These are phyloP conservation scores for Carex littledalei DNA, from an alignment of 176 grass and related monocot species.

Conservation along the genomic window DNA sequence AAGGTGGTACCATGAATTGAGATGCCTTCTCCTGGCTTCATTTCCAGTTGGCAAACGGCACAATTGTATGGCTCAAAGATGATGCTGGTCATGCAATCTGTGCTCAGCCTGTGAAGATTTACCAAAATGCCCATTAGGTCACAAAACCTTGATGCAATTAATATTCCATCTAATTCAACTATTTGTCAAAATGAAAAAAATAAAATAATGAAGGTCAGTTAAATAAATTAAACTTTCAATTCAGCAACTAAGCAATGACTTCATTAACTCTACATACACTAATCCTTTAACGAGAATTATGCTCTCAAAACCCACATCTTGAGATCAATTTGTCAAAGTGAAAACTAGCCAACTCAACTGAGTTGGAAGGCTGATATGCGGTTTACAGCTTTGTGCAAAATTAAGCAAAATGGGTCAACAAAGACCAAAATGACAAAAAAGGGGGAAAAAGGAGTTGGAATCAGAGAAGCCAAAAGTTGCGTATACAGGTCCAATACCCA, in stretches of 20 bases:
- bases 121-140: slow-evolving; percentile 4
- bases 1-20: slow-evolving; percentile 51
- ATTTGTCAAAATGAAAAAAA: not conserved
- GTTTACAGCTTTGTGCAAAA: not conserved
- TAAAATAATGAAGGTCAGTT: no score
- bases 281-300: not conserved
- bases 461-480: not conserved
- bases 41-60: slow-evolving; percentile 84
- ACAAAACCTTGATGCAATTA: not conserved
- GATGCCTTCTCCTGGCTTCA: slow-evolving; percentile 84
- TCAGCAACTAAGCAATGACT: not conserved
- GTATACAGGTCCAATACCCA: not conserved
- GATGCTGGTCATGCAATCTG: slow-evolving; percentile 42
- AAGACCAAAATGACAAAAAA: not conserved
- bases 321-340: not conserved
- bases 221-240: not conserved
- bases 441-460: not conserved
- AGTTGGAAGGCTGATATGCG: not conserved
- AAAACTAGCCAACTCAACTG: no score
- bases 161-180: not conserved
- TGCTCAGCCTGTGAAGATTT: slow-evolving; percentile 54
- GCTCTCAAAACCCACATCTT: not conserved
- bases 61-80: slow-evolving; percentile 76
- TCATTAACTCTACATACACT: not conserved
- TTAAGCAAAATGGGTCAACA: not conserved